Evolutionary conservation across 2,329 filamentous ascomycete genomes (phyloP).

Genomic region (Colletotrichum sp.): DNA sequence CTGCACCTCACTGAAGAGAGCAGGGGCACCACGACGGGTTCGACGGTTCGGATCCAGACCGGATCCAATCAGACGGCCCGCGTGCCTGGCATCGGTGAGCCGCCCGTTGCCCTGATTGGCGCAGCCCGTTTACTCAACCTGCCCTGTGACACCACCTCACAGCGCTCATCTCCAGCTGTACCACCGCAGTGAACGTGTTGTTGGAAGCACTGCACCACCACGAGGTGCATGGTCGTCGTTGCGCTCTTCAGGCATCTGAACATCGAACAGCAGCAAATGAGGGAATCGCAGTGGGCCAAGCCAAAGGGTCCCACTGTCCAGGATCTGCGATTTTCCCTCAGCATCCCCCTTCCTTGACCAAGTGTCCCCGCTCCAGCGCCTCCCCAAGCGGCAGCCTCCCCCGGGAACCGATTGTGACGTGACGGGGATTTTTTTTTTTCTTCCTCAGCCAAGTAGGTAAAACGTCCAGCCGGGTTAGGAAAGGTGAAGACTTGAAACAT

Average conservation of each 20-base stretch:
- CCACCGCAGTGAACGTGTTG: not conserved
- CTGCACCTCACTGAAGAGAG: not conserved
- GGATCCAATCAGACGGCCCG: slow-evolving; percentile 5
- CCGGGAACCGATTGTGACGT: slow-evolving; percentile 12
- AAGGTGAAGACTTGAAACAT: slow-evolving; percentile 13
- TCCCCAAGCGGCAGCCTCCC: not conserved
- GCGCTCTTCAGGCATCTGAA: not conserved
- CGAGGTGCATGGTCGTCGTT: not conserved
- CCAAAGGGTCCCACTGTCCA: not conserved
- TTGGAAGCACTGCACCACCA: not conserved
- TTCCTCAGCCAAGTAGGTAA: not conserved
- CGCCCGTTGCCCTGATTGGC: not conserved
- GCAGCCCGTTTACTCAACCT: not conserved
- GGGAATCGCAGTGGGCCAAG: not conserved
- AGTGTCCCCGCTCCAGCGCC: not conserved
- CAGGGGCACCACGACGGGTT: not conserved
- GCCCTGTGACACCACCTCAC: not conserved
- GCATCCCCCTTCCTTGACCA: not conserved
- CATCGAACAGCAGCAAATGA: not conserved
- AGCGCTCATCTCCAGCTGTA: not conserved
- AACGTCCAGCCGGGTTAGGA: not conserved
- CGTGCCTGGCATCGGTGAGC: slow-evolving; percentile 3
- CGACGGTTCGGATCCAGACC: slow-evolving; percentile 1
- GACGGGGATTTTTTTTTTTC: not conserved
- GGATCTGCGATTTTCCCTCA: not conserved